Base-by-base conservation (phyloP, 495 filamentous ascomycete genomes). In the Hyphodiscus hymeniophilus region DNA sequence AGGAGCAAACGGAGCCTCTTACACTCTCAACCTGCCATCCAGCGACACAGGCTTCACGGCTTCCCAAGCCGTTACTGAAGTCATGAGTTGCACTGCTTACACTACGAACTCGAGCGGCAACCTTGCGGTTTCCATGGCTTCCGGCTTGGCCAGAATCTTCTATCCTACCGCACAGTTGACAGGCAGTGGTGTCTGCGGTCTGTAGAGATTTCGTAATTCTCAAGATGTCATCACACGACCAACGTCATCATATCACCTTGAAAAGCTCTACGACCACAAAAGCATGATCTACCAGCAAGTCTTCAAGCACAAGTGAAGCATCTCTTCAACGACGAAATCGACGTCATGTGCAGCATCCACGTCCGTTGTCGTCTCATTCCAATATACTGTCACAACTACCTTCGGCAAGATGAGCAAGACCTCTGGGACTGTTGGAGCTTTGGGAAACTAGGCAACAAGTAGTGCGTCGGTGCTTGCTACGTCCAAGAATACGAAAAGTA, bases 131-230 rank as follows among this genome's bases (percentile, higher is more conserved):
- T 51, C 54, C 15, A 73, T 81, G 61, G 57, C 62, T 13, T 54
- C 62, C 3, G 76, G 79, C 0, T 47, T 75, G 51, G 76, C 79
- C 3, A 64, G 66, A 31, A 70, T 82, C 3, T 65, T 74, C 36
- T 74, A 70, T 45, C 66, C 71, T 1, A 47, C 30, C 15, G 51
- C 60, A 2, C 40, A 56, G n/a, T 59, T 75, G 3, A 17, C 42
- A 0, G 63, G 65, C 0, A 68, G 61, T 51, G 66, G 61, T 2
- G 62, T 75, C 18, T 75, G 71, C 47, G 45, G 57, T 28, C 26
- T 28, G 10, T 28, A 28, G 26, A 28, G 26, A 28, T 28, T 10
- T 28, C 26, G 10, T 28, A 20, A 40, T 28, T 28, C 26, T 28
- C 26, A 28, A 28, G 5, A 28, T 28, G 26, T 28, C 26, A 28